These are phyloP conservation scores for Phaffia rhodozyma DNA, from an alignment of 1,284 basidiomycete species.

Conservation along the genomic window DNA sequence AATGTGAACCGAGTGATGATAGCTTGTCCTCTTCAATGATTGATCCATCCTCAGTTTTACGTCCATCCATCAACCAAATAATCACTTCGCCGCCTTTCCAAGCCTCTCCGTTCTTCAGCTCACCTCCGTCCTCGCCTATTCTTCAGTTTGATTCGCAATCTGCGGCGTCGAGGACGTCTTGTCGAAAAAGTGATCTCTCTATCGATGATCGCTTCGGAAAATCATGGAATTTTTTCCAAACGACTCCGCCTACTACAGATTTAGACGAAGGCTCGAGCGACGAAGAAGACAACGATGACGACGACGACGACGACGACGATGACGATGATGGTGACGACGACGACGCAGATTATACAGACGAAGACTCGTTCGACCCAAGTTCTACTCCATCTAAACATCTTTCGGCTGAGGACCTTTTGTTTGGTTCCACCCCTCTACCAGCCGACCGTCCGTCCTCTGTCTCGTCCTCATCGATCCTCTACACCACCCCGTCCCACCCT, in stretches of 20 bases:
- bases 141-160: background rate
- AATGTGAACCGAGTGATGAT: slow-evolving; percentile 16
- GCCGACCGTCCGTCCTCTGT: background rate
- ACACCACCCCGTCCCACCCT: slow-evolving; percentile 1
- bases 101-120: slow-evolving; percentile 2
- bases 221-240: background rate
- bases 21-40: background rate
- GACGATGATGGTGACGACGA: background rate
- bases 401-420: slow-evolving; percentile 4
- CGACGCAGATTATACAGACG: slow-evolving; percentile 6
- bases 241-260: background rate
- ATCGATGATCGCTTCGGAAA: background rate
- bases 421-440: slow-evolving; percentile 13
- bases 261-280: background rate
- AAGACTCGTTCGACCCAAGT: slow-evolving; percentile 8
- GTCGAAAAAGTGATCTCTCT: background rate
- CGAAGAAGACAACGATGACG: background rate
- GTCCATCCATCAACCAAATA: slow-evolving; percentile 4
- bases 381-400: slow-evolving; percentile 16
- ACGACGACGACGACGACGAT: background rate
- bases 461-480: background rate
- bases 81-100: background rate
- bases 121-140: background rate
- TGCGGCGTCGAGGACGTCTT: background rate
- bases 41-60: background rate